Evolutionary conservation across 169 alveolate genomes (phyloP).

Genomic region (Perkinsus olseni): DNA sequence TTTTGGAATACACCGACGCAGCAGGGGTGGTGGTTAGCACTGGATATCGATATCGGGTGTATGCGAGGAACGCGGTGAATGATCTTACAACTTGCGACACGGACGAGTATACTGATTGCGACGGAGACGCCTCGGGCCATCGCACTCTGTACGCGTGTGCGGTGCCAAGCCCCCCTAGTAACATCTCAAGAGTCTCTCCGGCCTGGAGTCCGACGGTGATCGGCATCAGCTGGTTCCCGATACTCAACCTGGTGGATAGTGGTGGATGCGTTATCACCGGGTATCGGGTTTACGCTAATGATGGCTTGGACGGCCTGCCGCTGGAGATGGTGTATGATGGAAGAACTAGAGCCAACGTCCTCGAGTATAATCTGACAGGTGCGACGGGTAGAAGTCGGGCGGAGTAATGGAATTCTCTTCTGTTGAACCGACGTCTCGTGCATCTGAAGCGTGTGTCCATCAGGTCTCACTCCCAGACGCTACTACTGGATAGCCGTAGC

Average conservation of each 20-base stretch:
- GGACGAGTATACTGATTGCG: neutral
- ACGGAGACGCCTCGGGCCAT: neutral
- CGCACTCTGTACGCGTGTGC: neutral
- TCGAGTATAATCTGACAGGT: neutral
- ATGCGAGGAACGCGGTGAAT: neutral
- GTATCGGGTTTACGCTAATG: constrained; percentile 29
- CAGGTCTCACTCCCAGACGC: neutral
- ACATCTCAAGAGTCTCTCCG: neutral
- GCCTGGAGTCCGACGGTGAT: neutral
- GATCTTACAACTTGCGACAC: neutral
- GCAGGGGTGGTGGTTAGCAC: neutral
- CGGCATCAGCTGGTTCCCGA: neutral
- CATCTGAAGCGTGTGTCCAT: neutral
- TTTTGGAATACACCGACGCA: neutral
- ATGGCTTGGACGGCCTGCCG: constrained; percentile 24
- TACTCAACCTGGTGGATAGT: neutral
- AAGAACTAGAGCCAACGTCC: constrained; percentile 14
- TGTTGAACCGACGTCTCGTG: neutral
- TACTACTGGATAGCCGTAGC: neutral
- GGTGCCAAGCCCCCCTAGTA: neutral
- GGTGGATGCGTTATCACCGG: constrained; percentile 26
- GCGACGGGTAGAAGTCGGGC: neutral
- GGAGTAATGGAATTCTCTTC: neutral
- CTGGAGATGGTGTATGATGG: constrained; percentile 23
- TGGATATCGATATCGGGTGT: neutral